Evolutionary conservation across 148 eudicot species (phyloP).

Genomic region (Fallopia convolvulus): DNA sequence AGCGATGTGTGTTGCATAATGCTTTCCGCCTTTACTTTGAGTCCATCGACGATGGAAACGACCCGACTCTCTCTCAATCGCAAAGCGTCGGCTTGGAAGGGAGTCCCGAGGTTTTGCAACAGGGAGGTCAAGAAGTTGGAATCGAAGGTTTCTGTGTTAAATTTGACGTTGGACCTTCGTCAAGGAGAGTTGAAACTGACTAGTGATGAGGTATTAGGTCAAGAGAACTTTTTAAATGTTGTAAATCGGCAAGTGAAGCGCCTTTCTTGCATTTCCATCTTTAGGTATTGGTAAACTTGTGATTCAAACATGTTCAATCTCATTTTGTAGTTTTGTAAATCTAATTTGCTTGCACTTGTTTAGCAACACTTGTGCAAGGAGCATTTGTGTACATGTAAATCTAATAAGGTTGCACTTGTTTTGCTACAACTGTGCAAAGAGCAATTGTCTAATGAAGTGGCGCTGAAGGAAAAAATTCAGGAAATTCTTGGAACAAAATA

Average conservation of each 20-base stretch:
- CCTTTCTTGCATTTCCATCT: background rate
- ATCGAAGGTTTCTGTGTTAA: constrained; percentile 52
- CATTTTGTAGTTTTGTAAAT: background rate
- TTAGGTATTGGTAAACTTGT: background rate
- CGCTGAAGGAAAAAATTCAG: constrained; percentile 30
- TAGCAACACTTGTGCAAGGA: no score
- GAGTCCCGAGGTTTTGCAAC: constrained; percentile 45
- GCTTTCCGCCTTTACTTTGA: constrained; percentile 82
- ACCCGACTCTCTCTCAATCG: constrained; percentile 37
- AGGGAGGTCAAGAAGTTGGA: constrained; percentile 57
- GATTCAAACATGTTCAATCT: background rate
- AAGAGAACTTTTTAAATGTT: background rate
- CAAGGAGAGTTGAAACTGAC: constrained; percentile 39
- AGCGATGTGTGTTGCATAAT: constrained; percentile 46
- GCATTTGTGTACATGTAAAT: background rate
- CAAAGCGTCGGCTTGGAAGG: constrained; percentile 22
- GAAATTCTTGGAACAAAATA: constrained; percentile 45
- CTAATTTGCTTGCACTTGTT: no score
- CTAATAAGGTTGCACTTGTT: constrained; percentile 10
- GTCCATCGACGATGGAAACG: constrained; percentile 52
- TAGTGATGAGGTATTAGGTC: constrained; percentile 38
- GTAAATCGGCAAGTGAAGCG: no score
- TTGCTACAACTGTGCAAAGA: constrained; percentile 57
- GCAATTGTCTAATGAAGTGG: constrained; percentile 41
- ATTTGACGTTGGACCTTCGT: constrained; percentile 42